phyloP scores from a whole-genome alignment of 305 asterid species.

The Solanum hybrid region DNA sequence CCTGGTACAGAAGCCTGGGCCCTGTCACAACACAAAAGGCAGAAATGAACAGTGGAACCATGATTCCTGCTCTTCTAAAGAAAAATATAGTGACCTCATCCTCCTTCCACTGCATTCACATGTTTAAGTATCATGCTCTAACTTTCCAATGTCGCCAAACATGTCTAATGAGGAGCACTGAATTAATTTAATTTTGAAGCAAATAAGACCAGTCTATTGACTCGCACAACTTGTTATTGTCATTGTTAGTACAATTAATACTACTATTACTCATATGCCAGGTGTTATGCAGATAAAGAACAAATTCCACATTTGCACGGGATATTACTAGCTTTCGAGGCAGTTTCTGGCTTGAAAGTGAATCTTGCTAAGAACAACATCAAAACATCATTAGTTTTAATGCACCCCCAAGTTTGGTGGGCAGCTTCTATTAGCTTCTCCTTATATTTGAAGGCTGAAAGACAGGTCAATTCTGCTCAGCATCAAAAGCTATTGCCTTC shows the following conservation, averaged over 20 bases:
- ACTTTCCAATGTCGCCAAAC: not conserved
- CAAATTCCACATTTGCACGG: not conserved
- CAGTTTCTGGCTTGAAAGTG: not conserved
- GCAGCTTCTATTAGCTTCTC: not conserved
- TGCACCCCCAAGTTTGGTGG: not conserved
- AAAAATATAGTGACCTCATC: not conserved
- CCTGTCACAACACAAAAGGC: slow-evolving; percentile 30
- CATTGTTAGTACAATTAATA: not conserved
- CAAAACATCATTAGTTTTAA: not conserved
- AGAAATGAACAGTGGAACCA: not conserved
- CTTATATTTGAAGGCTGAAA: not conserved
- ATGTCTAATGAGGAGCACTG: not conserved
- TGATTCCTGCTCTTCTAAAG: not conserved
- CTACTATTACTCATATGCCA: not conserved
- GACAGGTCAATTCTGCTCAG: not conserved
- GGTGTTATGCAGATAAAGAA: not conserved
- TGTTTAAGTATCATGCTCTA: not conserved
- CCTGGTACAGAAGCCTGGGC: slow-evolving; percentile 69
- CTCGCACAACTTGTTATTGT: not conserved
- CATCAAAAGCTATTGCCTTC: not conserved
- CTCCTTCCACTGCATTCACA: not conserved
- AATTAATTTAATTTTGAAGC: not conserved
- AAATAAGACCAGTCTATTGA: not conserved
- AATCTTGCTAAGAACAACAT: not conserved
- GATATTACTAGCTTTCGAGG: not conserved